Evolutionary conservation across 768 basidiomycete species (phyloP).

Genomic region (Panus rudis): DNA sequence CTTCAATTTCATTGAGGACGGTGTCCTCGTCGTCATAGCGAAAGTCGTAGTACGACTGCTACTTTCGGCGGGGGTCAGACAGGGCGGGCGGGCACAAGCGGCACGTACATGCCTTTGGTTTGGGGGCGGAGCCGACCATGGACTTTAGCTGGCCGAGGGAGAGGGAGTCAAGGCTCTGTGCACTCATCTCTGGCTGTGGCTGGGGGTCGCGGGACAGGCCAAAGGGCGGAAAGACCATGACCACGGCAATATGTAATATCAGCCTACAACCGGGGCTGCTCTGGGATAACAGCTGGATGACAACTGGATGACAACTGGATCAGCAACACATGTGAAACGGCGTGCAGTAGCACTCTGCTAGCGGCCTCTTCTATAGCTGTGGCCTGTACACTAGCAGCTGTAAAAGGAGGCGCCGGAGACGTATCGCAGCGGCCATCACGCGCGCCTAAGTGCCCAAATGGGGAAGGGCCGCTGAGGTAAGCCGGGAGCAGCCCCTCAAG

Average conservation of each 20-base stretch:
- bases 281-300: no score
- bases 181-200: slow-evolving; percentile 22
- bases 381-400: no score
- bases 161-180: slow-evolving; percentile 56
- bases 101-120: slow-evolving; percentile 56
- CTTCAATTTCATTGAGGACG: slow-evolving; percentile 92
- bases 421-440: no score
- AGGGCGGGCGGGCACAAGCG: slow-evolving; percentile 7
- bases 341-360: no score
- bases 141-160: slow-evolving; percentile 76
- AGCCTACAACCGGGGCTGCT: background rate
- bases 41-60: slow-evolving; percentile 89
- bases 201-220: slow-evolving; percentile 20
- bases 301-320: no score
- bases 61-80: slow-evolving; percentile 20
- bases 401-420: no score
- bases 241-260: slow-evolving; percentile 5
- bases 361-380: no score
- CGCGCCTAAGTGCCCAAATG: background rate
- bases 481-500: slow-evolving; percentile 6
- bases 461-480: slow-evolving; percentile 16
- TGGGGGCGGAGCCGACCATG: slow-evolving; percentile 61
- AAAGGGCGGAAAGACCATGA: slow-evolving; percentile 29
- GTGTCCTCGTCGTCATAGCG: slow-evolving; percentile 96
- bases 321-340: no score